phyloP scores from a whole-genome alignment of 2,329 filamentous ascomycete species.

The Calonectria hawksworthii region DNA sequence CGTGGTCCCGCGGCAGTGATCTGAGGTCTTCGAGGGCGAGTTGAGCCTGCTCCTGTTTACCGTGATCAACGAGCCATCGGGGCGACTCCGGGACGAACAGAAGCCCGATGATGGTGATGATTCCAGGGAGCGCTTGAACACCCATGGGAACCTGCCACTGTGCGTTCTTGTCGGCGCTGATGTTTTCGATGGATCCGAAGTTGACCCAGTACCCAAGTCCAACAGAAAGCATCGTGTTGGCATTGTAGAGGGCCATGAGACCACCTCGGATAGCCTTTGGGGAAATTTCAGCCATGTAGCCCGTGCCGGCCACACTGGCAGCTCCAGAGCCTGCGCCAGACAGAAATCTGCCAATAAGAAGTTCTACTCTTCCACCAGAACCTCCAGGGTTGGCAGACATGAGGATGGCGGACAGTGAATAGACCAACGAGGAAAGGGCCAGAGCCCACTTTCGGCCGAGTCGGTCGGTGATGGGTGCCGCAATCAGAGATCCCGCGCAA shows the following conservation, averaged over 20 bases:
- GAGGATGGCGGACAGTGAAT: conserved; percentile 12
- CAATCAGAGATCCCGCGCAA: conserved; percentile 10
- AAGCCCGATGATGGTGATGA: background rate
- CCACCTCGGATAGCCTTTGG: conserved; percentile 23
- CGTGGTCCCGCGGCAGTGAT: background rate
- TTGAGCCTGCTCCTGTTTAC: background rate
- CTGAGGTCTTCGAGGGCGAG: conserved; percentile 1
- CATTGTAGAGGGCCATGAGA: conserved; percentile 21
- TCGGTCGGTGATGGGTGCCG: conserved; percentile 19
- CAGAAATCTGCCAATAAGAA: conserved; percentile 14
- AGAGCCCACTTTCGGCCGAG: conserved; percentile 19
- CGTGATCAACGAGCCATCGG: background rate
- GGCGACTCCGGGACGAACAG: background rate
- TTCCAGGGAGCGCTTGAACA: conserved; percentile 7
- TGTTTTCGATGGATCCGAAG: conserved; percentile 19
- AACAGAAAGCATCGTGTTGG: conserved; percentile 27
- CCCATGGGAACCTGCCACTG: conserved; percentile 7
- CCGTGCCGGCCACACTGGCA: conserved; percentile 20
- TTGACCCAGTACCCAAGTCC: conserved; percentile 26
- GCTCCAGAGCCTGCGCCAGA: conserved; percentile 25
- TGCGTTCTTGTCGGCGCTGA: conserved; percentile 1
- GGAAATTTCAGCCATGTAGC: conserved; percentile 25
- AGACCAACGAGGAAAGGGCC: conserved; percentile 10
- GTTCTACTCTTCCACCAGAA: conserved; percentile 5
- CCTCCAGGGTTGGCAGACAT: conserved; percentile 24